These are phyloP conservation scores for Paratinospora sagittata DNA, from an alignment of 164 flowering plant species.

Conservation along the genomic window DNA sequence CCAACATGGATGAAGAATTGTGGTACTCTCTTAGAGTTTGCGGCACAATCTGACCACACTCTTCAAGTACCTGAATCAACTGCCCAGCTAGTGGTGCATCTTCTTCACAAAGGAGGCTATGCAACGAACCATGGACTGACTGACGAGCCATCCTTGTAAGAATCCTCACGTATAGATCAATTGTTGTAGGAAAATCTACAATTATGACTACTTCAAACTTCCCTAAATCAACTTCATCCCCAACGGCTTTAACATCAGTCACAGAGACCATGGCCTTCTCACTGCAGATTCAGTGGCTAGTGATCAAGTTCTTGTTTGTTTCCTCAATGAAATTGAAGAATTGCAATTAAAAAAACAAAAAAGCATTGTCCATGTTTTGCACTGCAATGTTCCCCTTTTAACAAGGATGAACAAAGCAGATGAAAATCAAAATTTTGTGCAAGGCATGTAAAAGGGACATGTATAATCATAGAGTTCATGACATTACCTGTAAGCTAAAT, in stretches of 20 bases:
- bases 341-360: too few species aligned
- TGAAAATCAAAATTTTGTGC: neutral
- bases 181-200: constrained; percentile 19
- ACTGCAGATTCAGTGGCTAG: constrained; percentile 11
- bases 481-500: constrained; percentile 22
- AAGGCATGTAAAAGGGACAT: neutral
- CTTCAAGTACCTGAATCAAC: constrained; percentile 32
- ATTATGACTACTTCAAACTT: constrained; percentile 29
- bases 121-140: constrained; percentile 28
- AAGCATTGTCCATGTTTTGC: neutral
- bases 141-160: constrained; percentile 41
- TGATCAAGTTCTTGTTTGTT: neutral
- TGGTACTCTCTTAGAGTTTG: constrained; percentile 22
- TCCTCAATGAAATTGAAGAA: neutral
- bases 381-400: neutral
- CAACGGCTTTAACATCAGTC: constrained; percentile 22
- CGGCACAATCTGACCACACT: constrained; percentile 41
- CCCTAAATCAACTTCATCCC: constrained; percentile 16
- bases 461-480: neutral
- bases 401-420: neutral
- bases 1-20: constrained; percentile 9
- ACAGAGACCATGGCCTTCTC: constrained; percentile 18
- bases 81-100: constrained; percentile 29
- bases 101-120: constrained; percentile 26
- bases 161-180: constrained; percentile 27